Percentiles rank a stretch among this genome's conserved stretches.
Conservation (phyloP, 176 grass and related monocot genomes). For the Dendrocalamus sinicus region DNA sequence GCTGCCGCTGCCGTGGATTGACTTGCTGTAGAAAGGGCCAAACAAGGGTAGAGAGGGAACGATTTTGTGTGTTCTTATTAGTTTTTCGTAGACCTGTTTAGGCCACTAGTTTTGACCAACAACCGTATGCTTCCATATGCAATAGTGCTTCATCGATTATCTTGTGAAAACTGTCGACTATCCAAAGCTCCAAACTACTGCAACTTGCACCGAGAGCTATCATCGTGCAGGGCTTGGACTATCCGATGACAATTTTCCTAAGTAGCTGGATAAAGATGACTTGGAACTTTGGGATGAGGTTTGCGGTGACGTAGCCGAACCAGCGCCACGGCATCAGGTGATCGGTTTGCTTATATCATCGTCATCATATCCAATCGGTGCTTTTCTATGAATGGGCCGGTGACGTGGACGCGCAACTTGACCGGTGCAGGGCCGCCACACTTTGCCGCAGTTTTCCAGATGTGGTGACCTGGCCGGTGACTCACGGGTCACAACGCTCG, state of each 20-base stretch:
- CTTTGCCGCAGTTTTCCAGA: too few species aligned
- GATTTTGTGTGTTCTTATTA: not conserved
- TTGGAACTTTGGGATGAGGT: not conserved
- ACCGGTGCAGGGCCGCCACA: not conserved
- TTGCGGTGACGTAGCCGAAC: constrained; percentile 19
- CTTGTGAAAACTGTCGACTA: not conserved
- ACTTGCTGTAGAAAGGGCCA: not conserved
- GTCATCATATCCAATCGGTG: not conserved
- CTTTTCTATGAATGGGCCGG: not conserved
- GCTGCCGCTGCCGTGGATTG: not conserved
- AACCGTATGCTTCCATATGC: not conserved
- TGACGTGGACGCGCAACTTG: not conserved
- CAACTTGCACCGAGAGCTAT: not conserved
- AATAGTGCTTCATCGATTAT: not conserved
- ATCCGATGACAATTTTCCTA: not conserved
- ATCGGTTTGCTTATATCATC: not conserved
- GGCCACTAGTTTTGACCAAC: not conserved
- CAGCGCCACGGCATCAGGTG: constrained; percentile 8
- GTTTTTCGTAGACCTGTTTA: too few species aligned
- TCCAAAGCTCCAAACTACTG: not conserved
- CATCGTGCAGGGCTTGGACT: not conserved
- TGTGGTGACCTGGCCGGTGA: not conserved
- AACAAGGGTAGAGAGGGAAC: not conserved
- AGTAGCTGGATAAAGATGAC: not conserved
- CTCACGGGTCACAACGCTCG: not conserved